These are phyloP conservation scores for Monosporascus sp. DNA, from an alignment of 2,329 filamentous ascomycete species.

Conservation along the genomic window DNA sequence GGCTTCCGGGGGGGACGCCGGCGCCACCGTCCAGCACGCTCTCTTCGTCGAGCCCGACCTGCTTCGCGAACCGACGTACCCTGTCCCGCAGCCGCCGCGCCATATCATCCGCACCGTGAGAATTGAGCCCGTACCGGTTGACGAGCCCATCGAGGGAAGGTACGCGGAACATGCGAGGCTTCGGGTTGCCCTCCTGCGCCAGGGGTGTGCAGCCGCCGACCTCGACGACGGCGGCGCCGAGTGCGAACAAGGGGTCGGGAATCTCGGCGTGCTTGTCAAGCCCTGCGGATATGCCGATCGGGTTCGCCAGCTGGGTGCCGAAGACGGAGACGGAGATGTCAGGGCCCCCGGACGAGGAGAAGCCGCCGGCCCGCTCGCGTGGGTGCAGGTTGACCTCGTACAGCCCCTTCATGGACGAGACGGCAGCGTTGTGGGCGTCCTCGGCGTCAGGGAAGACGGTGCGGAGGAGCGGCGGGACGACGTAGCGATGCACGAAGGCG, in stretches of 20 bases:
- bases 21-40: slow-evolving; percentile 72
- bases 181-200: slow-evolving; percentile 84
- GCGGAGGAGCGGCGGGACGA: slow-evolving; percentile 62
- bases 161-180: slow-evolving; percentile 82
- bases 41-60: slow-evolving; percentile 63
- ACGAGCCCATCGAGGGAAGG: slow-evolving; percentile 81
- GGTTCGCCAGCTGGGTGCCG: slow-evolving; percentile 71
- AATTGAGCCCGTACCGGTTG: slow-evolving; percentile 95
- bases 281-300: slow-evolving; percentile 90
- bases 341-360: slow-evolving; percentile 25
- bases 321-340: slow-evolving; percentile 57
- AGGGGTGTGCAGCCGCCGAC: slow-evolving; percentile 84
- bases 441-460: slow-evolving; percentile 70
- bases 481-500: slow-evolving; percentile 62
- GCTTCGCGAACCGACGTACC: slow-evolving; percentile 69
- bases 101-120: slow-evolving; percentile 80
- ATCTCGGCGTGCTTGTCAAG: slow-evolving; percentile 93
- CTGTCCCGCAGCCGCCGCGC: slow-evolving; percentile 73
- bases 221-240: slow-evolving; percentile 84
- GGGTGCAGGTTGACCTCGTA: slow-evolving; percentile 73
- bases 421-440: slow-evolving; percentile 83
- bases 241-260: slow-evolving; percentile 73
- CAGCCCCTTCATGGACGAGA: slow-evolving; percentile 63
- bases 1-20: slow-evolving; percentile 74
- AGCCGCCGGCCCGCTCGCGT: slow-evolving; percentile 59